A percentile compares a stretch with the other conserved stretches of the same genome.
phyloP scores from a whole-genome alignment of 495 filamentous ascomycete genomes.

The Penicillium paxilli region DNA sequence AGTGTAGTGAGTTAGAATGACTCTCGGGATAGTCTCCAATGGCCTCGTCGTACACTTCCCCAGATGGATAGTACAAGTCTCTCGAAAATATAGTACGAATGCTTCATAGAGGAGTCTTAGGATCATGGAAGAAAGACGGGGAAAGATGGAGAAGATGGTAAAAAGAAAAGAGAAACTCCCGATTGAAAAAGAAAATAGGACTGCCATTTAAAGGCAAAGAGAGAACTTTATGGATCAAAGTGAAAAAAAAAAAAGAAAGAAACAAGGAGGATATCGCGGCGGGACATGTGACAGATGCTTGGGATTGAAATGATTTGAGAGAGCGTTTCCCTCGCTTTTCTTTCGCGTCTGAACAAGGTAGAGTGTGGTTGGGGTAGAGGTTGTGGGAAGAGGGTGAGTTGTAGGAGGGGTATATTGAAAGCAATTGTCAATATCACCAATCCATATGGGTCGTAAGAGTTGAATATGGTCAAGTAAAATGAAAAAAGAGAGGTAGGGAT shows the following conservation, averaged over 20 bases:
- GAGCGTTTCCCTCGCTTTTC: background rate
- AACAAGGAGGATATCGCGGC: background rate
- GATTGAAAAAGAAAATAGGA: background rate
- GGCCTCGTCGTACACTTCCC: background rate
- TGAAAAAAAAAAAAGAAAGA: too few relatives aligned
- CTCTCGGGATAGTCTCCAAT: background rate
- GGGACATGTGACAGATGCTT: background rate
- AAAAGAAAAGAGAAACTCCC: background rate
- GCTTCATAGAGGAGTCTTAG: background rate
- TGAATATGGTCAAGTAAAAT: too few relatives aligned
- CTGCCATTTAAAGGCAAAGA: background rate
- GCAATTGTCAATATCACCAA: too few relatives aligned
- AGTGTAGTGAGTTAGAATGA: background rate
- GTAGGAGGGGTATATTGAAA: too few relatives aligned
- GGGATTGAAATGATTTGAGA: background rate
- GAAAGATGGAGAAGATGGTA: background rate
- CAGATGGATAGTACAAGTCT: background rate
- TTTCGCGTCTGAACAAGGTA: too few relatives aligned
- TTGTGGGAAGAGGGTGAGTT: background rate
- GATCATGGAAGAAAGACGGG: background rate
- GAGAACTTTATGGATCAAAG: background rate
- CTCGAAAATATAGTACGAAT: background rate
- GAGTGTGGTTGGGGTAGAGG: too few relatives aligned
- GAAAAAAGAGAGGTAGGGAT: too few relatives aligned
- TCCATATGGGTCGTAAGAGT: too few relatives aligned